Evolutionary conservation across 2,329 filamentous ascomycete genomes (phyloP), one percentile per base, ranked within the genome.

Genomic region (Aspergillus tanneri): DNA sequence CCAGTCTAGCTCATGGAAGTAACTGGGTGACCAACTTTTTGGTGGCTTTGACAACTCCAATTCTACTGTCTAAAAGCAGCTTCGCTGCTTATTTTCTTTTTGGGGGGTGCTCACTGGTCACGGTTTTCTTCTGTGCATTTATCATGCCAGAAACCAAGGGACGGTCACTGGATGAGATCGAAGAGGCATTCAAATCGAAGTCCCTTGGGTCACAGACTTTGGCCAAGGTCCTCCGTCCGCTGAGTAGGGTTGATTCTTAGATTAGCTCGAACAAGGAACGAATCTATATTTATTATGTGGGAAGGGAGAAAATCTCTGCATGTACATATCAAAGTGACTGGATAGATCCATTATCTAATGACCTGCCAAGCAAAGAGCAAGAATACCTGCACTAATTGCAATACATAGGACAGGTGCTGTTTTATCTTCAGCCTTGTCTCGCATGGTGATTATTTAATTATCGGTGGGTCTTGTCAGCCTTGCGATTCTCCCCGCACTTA

Each of bases 101-200:
- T 36, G 74, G 72, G 6, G 64, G 67, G 2, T 67, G 72, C 23
- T 61, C 70, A 0, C 41, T 75, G 5, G 53, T 66, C 21, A 76
- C 73, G 0, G 66, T 69, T 1, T 36, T 62, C 8, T 66, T 77
- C 0, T 68, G 70, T 19, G 61, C 66, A 1, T 41, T 70, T 0
- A 77, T 67, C 38, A 80, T 80, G 77, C 75, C 73, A 1, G 77
- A 80, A 56, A 80, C 77, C 0, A 67, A 73, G 19, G 77, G 77
- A 0, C 61, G 66, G 9, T 71, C 71, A 0, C 65, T 81, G n/a
- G 76, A 78, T 42, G 68, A 72, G 35, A 80, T 79, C 39, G 72
- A 79, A 42, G 65, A 71, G 10, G 72, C 73, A 0, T 79, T 79
- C 47, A 68, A 70, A 22, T 54, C 52, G 2, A 61, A 46, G 27